These are phyloP conservation scores for Serendipita sp. DNA, from an alignment of 768 basidiomycete species.

Conservation along the genomic window DNA sequence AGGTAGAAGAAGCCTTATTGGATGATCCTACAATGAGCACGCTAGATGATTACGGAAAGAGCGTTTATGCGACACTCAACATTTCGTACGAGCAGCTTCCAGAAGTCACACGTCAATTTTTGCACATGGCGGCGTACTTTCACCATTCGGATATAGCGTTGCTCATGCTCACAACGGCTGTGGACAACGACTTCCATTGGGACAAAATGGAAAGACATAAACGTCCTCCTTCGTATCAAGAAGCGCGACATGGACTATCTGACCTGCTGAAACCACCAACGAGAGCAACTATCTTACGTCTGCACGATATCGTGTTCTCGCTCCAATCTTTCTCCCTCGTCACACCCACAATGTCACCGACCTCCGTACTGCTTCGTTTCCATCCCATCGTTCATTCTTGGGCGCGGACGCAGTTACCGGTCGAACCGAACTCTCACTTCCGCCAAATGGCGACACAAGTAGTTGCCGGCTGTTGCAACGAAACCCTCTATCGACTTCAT, in stretches of 20 bases:
- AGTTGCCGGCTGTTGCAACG: not conserved
- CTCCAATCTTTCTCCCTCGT: not conserved
- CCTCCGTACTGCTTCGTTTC: not conserved
- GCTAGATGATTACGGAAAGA: not conserved
- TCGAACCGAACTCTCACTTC: not conserved
- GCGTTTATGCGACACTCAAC: not conserved
- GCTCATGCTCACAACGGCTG: not conserved
- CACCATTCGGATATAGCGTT: not conserved
- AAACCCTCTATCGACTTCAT: not conserved
- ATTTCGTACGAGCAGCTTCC: not conserved
- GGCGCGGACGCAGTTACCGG: not conserved
- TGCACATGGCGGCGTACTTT: not conserved
- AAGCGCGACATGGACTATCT: not conserved
- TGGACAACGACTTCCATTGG: not conserved
- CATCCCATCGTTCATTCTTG: not conserved
- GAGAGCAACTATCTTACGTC: not conserved
- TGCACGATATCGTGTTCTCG: not conserved
- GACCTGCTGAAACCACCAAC: not conserved
- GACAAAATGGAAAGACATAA: not conserved
- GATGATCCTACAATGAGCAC: not conserved
- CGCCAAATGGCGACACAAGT: not conserved
- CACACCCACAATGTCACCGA: not conserved
- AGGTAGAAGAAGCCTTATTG: not conserved
- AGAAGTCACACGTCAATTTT: not conserved
- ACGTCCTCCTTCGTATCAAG: not conserved